Percentiles rank a stretch among this genome's conserved stretches.
These are phyloP conservation scores for Escallonia rubra DNA, from an alignment of 129 eudicot genomes.

Conservation along the genomic window DNA sequence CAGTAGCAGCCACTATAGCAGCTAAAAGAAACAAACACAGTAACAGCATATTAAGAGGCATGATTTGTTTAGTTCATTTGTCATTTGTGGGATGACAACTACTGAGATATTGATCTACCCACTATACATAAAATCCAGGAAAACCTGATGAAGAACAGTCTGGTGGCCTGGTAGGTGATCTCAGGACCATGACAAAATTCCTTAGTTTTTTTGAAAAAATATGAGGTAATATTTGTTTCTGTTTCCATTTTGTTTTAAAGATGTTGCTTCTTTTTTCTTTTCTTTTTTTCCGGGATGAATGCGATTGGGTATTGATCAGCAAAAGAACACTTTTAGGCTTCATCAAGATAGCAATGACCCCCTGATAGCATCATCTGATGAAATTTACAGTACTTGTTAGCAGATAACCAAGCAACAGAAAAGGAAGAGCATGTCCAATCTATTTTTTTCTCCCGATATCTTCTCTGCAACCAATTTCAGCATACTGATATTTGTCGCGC, in stretches of 20 bases:
- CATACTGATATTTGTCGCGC: too few relatives aligned
- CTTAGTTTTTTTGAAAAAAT: neutral
- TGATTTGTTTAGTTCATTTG: conserved; percentile 9
- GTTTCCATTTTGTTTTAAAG: neutral
- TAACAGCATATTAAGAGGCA: conserved; percentile 13
- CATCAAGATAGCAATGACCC: too few relatives aligned
- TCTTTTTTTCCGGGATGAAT: neutral
- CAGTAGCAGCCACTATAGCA: conserved; percentile 33
- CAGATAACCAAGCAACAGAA: too few relatives aligned
- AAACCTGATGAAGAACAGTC: conserved; percentile 1
- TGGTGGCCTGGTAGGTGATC: neutral
- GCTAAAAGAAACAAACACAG: conserved; percentile 19
- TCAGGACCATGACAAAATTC: neutral
- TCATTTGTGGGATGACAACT: conserved; percentile 10
- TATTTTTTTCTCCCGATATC: too few relatives aligned
- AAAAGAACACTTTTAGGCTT: too few relatives aligned
- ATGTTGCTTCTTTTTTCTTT: neutral
- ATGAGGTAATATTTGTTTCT: neutral
- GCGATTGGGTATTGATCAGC: neutral
- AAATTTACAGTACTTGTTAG: too few relatives aligned
- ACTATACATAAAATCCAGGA: neutral
- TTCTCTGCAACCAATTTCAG: too few relatives aligned
- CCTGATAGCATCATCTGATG: too few relatives aligned
- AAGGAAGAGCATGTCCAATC: too few relatives aligned
- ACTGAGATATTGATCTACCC: conserved; percentile 20